Base-by-base conservation (phyloP, 306 rosid genomes). In the Dalbergia cochinchinensis region DNA sequence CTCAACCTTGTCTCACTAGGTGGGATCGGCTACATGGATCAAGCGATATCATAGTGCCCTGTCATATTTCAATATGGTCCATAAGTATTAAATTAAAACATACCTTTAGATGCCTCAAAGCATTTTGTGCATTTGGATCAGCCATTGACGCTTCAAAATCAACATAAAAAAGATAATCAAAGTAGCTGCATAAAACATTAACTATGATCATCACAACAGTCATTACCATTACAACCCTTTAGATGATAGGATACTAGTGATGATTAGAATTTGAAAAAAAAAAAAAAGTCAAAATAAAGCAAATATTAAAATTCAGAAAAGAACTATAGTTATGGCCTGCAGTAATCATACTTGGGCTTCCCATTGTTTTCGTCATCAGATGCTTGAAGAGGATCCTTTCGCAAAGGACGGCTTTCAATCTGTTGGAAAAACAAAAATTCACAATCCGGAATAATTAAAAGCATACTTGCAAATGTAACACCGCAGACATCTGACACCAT, bases 101-200 rank as follows among this genome's bases (percentile, higher is more conserved):
- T 70, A 95, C 99, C 79, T 90, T 87, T 26, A 95, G 86, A 87
- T 93, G 92, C 80, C 87, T 71, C 33, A 95, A 89, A 71, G 99
- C 99, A 68, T 95, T 95, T 84, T 95, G 98, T 44, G 99, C 98
- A 64, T 35, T 89, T 76, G 88, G 89, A 59, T 95, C 93, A 82
- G 99, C 99, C 99, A 95, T 93, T 64, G 99, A 95, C 48, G 97
- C 94, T 84, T 95, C 99, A 80, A 91, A 91, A 86, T 95, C 99
- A 82, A 91, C 96, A 84, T 93, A 95, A 80, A 95, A 95, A 79
- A 89, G 94, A 85, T 93, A 95, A 86, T 90, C 99, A 54, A 95
- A 95, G 84, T 88, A 89, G 81, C 99, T 93, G 84, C n/a, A 48
- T 26, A 83, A n/a, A 71, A 78, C 34, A 69, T 71, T 31, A 82